Conservation (phyloP, 2,329 filamentous ascomycete species). For the Hirsutella minnesotensis region DNA sequence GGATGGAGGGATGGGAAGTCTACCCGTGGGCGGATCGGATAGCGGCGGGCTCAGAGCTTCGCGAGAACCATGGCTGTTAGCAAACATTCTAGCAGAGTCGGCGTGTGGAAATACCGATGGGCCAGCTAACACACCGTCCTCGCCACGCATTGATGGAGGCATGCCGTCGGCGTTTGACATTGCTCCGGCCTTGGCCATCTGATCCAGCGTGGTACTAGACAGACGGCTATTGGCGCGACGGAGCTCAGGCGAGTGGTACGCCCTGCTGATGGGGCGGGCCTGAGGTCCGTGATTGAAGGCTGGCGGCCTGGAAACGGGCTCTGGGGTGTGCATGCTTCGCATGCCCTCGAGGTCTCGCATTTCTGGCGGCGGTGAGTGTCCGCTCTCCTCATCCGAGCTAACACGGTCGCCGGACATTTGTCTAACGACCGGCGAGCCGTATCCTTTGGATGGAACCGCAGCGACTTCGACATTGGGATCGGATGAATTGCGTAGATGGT, state of each 20-base stretch:
- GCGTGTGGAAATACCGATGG: constrained; percentile 39
- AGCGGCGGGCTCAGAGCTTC: constrained; percentile 35
- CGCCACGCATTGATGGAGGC: constrained; percentile 17
- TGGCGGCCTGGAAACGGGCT: constrained; percentile 68
- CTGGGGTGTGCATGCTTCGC: constrained; percentile 50
- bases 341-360: constrained; percentile 42
- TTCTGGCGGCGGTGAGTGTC: constrained; percentile 21
- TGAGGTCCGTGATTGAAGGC: constrained; percentile 67
- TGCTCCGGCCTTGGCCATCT: constrained; percentile 61
- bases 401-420: constrained; percentile 37
- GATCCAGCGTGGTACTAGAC: constrained; percentile 68
- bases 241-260: constrained; percentile 65
- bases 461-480: constrained; percentile 23
- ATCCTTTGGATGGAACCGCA: constrained; percentile 11
- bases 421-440: constrained; percentile 25
- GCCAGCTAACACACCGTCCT: constrained; percentile 23
- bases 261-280: constrained; percentile 53
- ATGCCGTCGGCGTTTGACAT: constrained; percentile 28
- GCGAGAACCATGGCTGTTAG: constrained; percentile 42
- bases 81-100: constrained; percentile 36
- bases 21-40: constrained; percentile 21
- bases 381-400: constrained; percentile 44
- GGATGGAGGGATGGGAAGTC: constrained; percentile 28
- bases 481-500: constrained; percentile 35
- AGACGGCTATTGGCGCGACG: constrained; percentile 74